Percentiles rank a stretch among this genome's conserved stretches.
These are phyloP conservation scores for Phycomyces blakesleeanus DNA, from an alignment of 192 early-diverging fungal species.

Conservation along the genomic window DNA sequence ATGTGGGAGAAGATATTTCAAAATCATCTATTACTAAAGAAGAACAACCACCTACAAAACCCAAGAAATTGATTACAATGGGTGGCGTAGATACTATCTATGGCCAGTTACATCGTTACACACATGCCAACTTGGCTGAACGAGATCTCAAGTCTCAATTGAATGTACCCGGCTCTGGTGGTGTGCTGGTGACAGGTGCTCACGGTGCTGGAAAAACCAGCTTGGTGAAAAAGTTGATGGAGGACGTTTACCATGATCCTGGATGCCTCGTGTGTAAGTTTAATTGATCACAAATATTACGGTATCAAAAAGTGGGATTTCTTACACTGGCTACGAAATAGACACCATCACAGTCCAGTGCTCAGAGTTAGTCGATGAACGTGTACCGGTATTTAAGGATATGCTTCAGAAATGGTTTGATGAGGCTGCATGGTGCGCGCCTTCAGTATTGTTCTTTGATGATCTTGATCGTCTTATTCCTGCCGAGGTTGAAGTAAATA, in stretches of 20 bases:
- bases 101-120: slow-evolving; percentile 37
- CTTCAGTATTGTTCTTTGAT: slow-evolving; percentile 72
- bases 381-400: slow-evolving; percentile 56
- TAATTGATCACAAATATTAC: not conserved
- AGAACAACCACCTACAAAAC: slow-evolving; percentile 12
- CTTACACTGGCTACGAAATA: slow-evolving; percentile 31
- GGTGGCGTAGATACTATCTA: slow-evolving; percentile 42
- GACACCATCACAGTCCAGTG: slow-evolving; percentile 54
- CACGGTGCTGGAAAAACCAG: slow-evolving; percentile 77
- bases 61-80: slow-evolving; percentile 27
- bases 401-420: slow-evolving; percentile 56
- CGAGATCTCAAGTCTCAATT: slow-evolving; percentile 36
- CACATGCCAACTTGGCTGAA: slow-evolving; percentile 39
- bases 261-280: slow-evolving; percentile 46
- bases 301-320: not conserved
- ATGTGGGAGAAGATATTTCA: slow-evolving; percentile 12
- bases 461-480: slow-evolving; percentile 72
- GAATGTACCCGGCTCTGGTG: slow-evolving; percentile 37
- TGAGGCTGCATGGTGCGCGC: slow-evolving; percentile 64
- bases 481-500: slow-evolving; percentile 64
- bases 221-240: slow-evolving; percentile 50
- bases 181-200: slow-evolving; percentile 65
- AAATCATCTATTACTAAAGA: not conserved
- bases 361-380: slow-evolving; percentile 54
- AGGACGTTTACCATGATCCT: slow-evolving; percentile 33